These are phyloP conservation scores for Westerdykella sp. DNA, from an alignment of 2,329 filamentous ascomycete species.

Conservation along the genomic window DNA sequence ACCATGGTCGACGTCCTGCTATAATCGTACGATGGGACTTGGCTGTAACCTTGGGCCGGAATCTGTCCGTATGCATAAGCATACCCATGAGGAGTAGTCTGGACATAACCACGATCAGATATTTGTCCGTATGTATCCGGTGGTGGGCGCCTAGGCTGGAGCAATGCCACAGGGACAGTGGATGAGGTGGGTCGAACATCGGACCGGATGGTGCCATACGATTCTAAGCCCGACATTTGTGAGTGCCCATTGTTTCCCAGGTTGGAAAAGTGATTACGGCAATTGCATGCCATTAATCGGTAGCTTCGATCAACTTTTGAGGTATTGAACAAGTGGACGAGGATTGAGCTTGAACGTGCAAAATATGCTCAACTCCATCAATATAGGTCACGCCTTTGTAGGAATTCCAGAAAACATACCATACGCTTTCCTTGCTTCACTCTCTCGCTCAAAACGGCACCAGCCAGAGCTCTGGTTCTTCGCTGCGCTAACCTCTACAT, in stretches of 20 bases:
- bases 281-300: slow-evolving; percentile 32
- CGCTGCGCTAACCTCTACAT: slow-evolving; percentile 23
- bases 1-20: too few species aligned
- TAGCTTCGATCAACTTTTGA: slow-evolving; percentile 22
- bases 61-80: too few species aligned
- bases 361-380: slow-evolving; percentile 13
- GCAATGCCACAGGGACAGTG: too few species aligned
- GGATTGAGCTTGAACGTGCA: slow-evolving; percentile 16
- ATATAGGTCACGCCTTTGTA: background rate
- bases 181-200: too few species aligned
- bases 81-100: too few species aligned
- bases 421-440: slow-evolving; percentile 31
- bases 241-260: slow-evolving; percentile 2
- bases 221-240: background rate
- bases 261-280: slow-evolving; percentile 20
- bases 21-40: too few species aligned
- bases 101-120: too few species aligned
- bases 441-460: slow-evolving; percentile 29
- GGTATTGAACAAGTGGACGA: slow-evolving; percentile 31
- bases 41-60: too few species aligned
- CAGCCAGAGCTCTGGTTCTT: slow-evolving; percentile 31
- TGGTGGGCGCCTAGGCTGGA: too few species aligned
- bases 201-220: too few species aligned
- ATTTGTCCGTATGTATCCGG: too few species aligned
- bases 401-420: slow-evolving; percentile 13